Evolutionary conservation across 495 filamentous ascomycete genomes (phyloP).

Genomic region (Terfezia claveryi): DNA sequence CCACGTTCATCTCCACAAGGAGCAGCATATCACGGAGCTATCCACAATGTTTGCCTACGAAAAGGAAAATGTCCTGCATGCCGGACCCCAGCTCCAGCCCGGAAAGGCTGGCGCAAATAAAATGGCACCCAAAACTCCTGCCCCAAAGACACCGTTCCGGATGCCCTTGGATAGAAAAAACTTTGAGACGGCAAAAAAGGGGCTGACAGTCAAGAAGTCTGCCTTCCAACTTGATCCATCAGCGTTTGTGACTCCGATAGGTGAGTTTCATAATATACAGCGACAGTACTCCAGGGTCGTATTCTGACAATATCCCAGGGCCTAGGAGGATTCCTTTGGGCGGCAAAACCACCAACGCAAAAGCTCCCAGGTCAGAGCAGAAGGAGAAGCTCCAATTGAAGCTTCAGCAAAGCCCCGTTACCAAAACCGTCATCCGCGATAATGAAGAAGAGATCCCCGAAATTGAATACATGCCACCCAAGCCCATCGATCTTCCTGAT

Average conservation of each 20-base stretch:
- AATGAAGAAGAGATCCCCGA: conserved; percentile 45
- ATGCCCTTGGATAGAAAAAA: conserved; percentile 78
- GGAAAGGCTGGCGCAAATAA: conserved; percentile 53
- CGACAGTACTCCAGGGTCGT: background rate
- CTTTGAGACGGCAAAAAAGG: conserved; percentile 38
- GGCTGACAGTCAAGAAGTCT: conserved; percentile 38
- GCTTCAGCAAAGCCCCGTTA: conserved; percentile 25
- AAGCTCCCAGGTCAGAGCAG: conserved; percentile 29
- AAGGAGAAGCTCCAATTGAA: background rate
- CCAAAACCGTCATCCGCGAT: conserved; percentile 22
- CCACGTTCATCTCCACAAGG: background rate
- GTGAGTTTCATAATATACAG: conserved; percentile 24
- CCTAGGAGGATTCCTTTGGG: conserved; percentile 56
- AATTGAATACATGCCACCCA: conserved; percentile 56
- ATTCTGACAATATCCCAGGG: conserved; percentile 22
- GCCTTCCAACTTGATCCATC: conserved; percentile 31
- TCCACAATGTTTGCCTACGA: conserved; percentile 39
- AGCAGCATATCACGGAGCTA: background rate
- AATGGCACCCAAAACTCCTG: conserved; percentile 31
- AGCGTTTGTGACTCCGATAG: conserved; percentile 63
- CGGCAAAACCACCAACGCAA: conserved; percentile 94
- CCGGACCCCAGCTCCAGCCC: conserved; percentile 37
- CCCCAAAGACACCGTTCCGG: conserved; percentile 57
- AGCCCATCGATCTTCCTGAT: conserved; percentile 47
- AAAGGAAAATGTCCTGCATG: conserved; percentile 71